Conservation (phyloP, 768 basidiomycete species). For the Porphyrellus cyaneotinctus region DNA sequence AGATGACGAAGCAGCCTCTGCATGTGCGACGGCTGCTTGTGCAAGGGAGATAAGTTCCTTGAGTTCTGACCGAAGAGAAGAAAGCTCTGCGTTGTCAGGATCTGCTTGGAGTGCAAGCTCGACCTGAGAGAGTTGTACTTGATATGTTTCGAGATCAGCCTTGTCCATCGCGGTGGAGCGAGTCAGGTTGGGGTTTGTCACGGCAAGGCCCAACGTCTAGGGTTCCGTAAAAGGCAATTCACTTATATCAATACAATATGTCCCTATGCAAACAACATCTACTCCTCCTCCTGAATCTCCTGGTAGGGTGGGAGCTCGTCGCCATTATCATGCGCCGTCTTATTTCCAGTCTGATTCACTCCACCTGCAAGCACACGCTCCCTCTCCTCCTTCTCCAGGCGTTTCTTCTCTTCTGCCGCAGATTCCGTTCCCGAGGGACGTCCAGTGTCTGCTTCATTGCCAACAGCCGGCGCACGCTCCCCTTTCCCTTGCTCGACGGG, state of each 20-base stretch:
- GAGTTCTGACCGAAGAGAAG: constrained; percentile 70
- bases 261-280: no score
- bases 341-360: not conserved
- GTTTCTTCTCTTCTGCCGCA: constrained; percentile 62
- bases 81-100: constrained; percentile 68
- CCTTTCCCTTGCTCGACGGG: constrained; percentile 51
- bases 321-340: constrained; percentile 29
- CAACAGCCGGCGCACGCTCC: constrained; percentile 42
- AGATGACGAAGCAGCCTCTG: constrained; percentile 57
- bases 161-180: constrained; percentile 38
- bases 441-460: no score
- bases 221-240: constrained; percentile 22
- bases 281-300: constrained; percentile 26
- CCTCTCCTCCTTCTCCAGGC: constrained; percentile 62
- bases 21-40: constrained; percentile 64
- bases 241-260: no score
- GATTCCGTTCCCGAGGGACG: constrained; percentile 15
- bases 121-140: constrained; percentile 87
- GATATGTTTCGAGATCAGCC: constrained; percentile 83
- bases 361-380: constrained; percentile 43
- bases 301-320: constrained; percentile 45
- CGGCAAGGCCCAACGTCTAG: not conserved
- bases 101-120: constrained; percentile 74
- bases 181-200: not conserved
- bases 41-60: constrained; percentile 81